phyloP scores from a whole-genome alignment of 805 yeast species.

The Saturnispora kantuleensis region DNA sequence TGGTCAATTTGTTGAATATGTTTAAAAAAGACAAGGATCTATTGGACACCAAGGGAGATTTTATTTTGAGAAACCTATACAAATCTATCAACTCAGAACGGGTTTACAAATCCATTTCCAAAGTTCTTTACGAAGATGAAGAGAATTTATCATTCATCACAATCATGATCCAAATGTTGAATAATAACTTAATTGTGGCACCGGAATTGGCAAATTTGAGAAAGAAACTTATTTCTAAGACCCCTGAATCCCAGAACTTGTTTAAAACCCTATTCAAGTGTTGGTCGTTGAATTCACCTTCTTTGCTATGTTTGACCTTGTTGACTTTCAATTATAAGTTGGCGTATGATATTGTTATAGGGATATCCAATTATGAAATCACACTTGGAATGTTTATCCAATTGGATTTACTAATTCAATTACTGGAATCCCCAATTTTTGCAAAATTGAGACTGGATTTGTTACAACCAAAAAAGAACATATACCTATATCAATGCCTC shows the following conservation, averaged over 20 bases:
- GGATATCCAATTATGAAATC: slow-evolving; percentile 74
- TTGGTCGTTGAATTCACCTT: slow-evolving; percentile 89
- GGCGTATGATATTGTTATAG: slow-evolving; percentile 72
- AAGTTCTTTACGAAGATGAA: slow-evolving; percentile 49
- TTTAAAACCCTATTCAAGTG: slow-evolving; percentile 73
- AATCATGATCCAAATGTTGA: slow-evolving; percentile 76
- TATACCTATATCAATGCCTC: slow-evolving; percentile 73
- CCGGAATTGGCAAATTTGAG: slow-evolving; percentile 70
- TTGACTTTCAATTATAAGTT: slow-evolving; percentile 82
- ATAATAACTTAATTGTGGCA: slow-evolving; percentile 76
- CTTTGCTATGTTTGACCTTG: slow-evolving; percentile 75
- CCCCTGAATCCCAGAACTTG: slow-evolving; percentile 27
- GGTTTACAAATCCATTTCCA: slow-evolving; percentile 71
- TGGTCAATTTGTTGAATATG: slow-evolving; percentile 57
- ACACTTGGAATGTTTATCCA: slow-evolving; percentile 74
- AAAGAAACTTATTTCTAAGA: slow-evolving; percentile 44
- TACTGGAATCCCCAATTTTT: slow-evolving; percentile 87
- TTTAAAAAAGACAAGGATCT: slow-evolving; percentile 62
- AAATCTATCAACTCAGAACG: slow-evolving; percentile 72
- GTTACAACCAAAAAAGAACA: slow-evolving; percentile 77
- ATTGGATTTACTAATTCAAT: slow-evolving; percentile 79
- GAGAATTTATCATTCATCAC: slow-evolving; percentile 61
- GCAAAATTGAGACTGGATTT: slow-evolving; percentile 77
- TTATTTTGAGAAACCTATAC: slow-evolving; percentile 77
- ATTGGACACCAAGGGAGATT: slow-evolving; percentile 66